Conservation (phyloP, 176 grass and related monocot genomes). For the Oryza coarctata region DNA sequence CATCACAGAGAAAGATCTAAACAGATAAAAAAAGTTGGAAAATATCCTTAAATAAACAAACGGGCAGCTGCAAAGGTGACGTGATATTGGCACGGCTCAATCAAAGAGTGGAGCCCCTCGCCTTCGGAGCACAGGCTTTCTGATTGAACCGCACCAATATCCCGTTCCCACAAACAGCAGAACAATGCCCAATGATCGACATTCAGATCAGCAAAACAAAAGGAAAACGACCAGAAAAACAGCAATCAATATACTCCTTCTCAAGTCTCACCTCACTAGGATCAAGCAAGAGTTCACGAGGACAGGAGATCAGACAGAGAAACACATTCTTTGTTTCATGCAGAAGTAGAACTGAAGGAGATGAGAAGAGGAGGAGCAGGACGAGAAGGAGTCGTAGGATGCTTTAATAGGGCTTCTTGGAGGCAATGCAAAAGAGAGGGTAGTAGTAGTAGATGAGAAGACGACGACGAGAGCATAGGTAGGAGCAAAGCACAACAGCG, state of each 20-base stretch:
- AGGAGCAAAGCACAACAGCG: neutral
- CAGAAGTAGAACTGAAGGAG: neutral
- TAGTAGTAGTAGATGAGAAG: neutral
- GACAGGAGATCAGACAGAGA: neutral
- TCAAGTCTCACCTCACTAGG: neutral
- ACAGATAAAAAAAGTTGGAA: neutral
- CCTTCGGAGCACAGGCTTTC: constrained; percentile 48
- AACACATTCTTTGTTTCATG: constrained; percentile 13
- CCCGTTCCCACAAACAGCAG: constrained; percentile 3
- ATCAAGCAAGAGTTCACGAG: neutral
- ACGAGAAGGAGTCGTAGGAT: constrained; percentile 23
- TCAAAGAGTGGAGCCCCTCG: constrained; percentile 57
- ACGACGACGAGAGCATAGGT: neutral
- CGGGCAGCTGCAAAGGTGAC: neutral
- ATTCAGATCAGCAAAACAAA: neutral
- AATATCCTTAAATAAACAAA: neutral
- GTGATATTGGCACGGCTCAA: constrained; percentile 99
- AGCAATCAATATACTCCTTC: neutral
- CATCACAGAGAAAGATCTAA: neutral
- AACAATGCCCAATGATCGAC: neutral
- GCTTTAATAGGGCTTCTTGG: constrained; percentile 32
- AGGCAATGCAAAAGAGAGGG: neutral
- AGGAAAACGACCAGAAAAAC: neutral
- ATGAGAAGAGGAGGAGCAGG: neutral
- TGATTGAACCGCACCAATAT: constrained; percentile 91